Evolutionary conservation across 768 basidiomycete genomes (phyloP).

Genomic region (Lactifluus pinguis): DNA sequence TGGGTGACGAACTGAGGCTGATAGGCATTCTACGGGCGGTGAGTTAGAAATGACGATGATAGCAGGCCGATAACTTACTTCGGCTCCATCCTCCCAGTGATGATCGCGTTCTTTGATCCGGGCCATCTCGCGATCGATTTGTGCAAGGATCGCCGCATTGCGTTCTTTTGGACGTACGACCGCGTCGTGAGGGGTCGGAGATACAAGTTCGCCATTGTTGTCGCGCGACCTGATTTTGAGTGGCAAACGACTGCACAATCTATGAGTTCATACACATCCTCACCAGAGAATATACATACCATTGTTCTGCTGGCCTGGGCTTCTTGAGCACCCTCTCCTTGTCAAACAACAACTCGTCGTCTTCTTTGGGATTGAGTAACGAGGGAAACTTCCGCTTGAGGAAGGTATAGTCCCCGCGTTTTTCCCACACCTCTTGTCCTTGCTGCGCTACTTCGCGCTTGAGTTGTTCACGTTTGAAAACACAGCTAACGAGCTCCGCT

Average conservation of each 20-base stretch:
- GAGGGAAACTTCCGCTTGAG: constrained; percentile 68
- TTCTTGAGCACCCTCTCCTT: constrained; percentile 59
- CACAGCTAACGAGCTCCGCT: constrained; percentile 59
- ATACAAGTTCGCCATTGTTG: constrained; percentile 30
- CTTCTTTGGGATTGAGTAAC: constrained; percentile 56
- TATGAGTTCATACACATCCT: background rate
- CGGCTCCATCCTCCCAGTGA: constrained; percentile 81
- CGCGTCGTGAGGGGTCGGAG: constrained; percentile 39
- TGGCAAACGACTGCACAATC: constrained; percentile 29
- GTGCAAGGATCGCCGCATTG: constrained; percentile 44
- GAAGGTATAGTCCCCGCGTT: constrained; percentile 62
- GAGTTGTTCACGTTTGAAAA: constrained; percentile 62
- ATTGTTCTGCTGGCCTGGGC: constrained; percentile 31
- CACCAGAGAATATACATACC: constrained; percentile 20
- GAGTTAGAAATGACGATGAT: background rate
- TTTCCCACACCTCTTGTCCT: constrained; percentile 67
- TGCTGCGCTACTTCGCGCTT: constrained; percentile 61
- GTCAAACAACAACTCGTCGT: constrained; percentile 57
- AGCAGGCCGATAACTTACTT: constrained; percentile 39
- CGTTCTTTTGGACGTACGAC: constrained; percentile 61
- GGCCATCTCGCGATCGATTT: constrained; percentile 52
- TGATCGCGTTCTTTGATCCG: constrained; percentile 61
- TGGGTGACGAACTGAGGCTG: constrained; percentile 52
- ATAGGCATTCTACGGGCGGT: constrained; percentile 48
- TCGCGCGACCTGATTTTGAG: constrained; percentile 47